These are phyloP conservation scores for Closterium sp. DNA, from an alignment of 139 green algal genomes.

Conservation along the genomic window DNA sequence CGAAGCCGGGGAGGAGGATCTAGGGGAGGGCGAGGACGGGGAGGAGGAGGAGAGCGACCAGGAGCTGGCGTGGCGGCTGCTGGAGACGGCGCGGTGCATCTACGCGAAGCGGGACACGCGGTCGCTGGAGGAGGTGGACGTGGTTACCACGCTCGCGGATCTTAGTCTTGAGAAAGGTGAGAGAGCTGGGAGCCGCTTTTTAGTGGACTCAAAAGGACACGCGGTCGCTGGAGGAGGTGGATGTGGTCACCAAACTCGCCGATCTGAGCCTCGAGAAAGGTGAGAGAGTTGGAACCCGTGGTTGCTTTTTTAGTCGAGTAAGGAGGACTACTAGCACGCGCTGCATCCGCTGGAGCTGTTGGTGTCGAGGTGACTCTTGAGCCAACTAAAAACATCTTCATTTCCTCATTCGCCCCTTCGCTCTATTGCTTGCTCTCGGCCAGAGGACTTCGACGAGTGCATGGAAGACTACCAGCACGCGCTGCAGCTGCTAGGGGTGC, in stretches of 20 bases:
- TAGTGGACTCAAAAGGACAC: neutral
- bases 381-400: too few species aligned
- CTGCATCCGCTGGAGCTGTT: too few species aligned
- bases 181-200: too few species aligned
- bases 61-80: slow-evolving; percentile 70
- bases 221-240: neutral
- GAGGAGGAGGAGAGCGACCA: slow-evolving; percentile 60
- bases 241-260: slow-evolving; percentile 1
- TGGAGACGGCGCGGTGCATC: slow-evolving; percentile 54
- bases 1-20: slow-evolving; percentile 21
- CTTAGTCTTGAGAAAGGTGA: slow-evolving; percentile 47
- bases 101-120: slow-evolving; percentile 29
- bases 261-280: neutral
- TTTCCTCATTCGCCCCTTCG: too few species aligned
- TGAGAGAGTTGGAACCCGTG: too few species aligned
- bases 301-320: too few species aligned
- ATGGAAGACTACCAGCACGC: slow-evolving; percentile 33
- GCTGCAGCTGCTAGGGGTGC: slow-evolving; percentile 14
- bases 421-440: neutral
- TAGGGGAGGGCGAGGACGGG: slow-evolving; percentile 29
- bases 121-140: slow-evolving; percentile 47
- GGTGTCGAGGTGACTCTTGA: too few species aligned
- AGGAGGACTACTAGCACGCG: too few species aligned
- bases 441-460: slow-evolving; percentile 30
- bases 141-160: slow-evolving; percentile 44